Evolutionary conservation across 2,329 filamentous ascomycete species (phyloP).

Genomic region (Penicillium sclerotiorum): DNA sequence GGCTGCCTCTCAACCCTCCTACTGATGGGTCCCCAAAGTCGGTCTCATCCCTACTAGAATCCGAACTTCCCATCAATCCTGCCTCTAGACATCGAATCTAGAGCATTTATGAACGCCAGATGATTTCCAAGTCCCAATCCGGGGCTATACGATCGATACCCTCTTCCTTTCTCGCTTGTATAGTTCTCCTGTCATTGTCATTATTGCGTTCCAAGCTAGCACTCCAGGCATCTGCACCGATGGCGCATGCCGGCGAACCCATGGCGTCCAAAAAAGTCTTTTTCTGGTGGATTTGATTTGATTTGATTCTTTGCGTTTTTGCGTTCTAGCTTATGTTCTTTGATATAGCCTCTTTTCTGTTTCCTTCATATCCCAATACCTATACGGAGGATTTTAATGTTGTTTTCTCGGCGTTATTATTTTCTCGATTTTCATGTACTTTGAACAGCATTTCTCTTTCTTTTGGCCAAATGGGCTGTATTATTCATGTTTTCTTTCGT

Average conservation of each 20-base stretch:
- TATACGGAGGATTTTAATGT: conserved; percentile 6
- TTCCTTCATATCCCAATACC: conserved; percentile 1
- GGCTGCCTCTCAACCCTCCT: background rate
- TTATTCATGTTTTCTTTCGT: conserved; percentile 1
- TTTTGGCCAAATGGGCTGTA: conserved; percentile 5
- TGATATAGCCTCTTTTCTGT: background rate
- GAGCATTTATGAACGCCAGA: conserved; percentile 10
- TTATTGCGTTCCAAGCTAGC: conserved; percentile 25
- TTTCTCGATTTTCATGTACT: background rate
- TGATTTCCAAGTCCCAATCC: conserved; percentile 19
- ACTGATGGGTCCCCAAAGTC: background rate
- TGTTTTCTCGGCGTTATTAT: background rate
- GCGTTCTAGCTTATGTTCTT: conserved; percentile 14
- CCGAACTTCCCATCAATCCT: conserved; percentile 34
- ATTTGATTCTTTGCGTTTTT: conserved; percentile 10
- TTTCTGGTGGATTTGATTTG: conserved; percentile 16
- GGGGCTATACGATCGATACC: conserved; percentile 32
- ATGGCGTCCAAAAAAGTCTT: conserved; percentile 31
- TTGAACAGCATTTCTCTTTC: background rate
- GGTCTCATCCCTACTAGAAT: conserved; percentile 11
- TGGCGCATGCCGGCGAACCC: conserved; percentile 24
- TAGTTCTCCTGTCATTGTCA: conserved; percentile 23
- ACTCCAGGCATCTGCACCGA: conserved; percentile 24
- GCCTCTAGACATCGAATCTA: conserved; percentile 23
- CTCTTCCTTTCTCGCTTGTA: conserved; percentile 32